phyloP scores from a whole-genome alignment of 1,284 basidiomycete species.

The Thelephora terrestris region DNA sequence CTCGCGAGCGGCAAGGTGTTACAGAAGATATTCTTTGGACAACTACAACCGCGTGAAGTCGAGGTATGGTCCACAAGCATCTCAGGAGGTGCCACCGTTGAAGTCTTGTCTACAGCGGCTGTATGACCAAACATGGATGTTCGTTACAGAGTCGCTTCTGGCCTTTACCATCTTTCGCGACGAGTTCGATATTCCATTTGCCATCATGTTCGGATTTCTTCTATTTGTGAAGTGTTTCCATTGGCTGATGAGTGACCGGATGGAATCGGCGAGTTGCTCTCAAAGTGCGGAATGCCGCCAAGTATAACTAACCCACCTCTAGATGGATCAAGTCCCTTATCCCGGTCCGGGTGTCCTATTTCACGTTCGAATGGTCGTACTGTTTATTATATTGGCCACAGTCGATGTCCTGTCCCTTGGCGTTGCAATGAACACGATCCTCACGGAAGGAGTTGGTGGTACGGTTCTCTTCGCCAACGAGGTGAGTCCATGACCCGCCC shows the following conservation, averaged over 20 bases:
- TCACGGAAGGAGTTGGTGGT: conserved; percentile 74
- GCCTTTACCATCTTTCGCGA: conserved; percentile 96
- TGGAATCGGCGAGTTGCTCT: conserved; percentile 77
- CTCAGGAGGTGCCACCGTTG: background rate
- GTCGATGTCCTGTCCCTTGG: conserved; percentile 68
- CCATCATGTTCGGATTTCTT: conserved; percentile 85
- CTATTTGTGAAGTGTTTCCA: conserved; percentile 97
- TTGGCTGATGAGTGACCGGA: conserved; percentile 89
- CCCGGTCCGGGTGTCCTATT: conserved; percentile 76
- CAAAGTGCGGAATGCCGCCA: background rate
- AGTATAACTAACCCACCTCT: conserved; percentile 3
- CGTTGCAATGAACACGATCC: conserved; percentile 69
- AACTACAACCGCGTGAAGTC: conserved; percentile 80
- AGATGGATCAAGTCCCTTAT: conserved; percentile 96
- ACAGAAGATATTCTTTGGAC: conserved; percentile 89
- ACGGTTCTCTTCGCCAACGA: conserved; percentile 95
- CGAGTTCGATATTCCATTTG: conserved; percentile 88
- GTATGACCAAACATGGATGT: conserved; percentile 95
- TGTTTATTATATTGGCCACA: conserved; percentile 62
- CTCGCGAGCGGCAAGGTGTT: conserved; percentile 69
- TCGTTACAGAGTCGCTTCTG: conserved; percentile 90
- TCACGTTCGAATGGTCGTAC: conserved; percentile 71
- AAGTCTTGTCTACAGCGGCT: conserved; percentile 50
- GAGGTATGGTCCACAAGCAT: conserved; percentile 54
- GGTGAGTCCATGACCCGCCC: conserved; percentile 32